Percentiles rank a stretch among this genome's conserved stretches.
Evolutionary conservation across 148 eudicot genomes (phyloP).

Genomic region (Persicaria maculosa): DNA sequence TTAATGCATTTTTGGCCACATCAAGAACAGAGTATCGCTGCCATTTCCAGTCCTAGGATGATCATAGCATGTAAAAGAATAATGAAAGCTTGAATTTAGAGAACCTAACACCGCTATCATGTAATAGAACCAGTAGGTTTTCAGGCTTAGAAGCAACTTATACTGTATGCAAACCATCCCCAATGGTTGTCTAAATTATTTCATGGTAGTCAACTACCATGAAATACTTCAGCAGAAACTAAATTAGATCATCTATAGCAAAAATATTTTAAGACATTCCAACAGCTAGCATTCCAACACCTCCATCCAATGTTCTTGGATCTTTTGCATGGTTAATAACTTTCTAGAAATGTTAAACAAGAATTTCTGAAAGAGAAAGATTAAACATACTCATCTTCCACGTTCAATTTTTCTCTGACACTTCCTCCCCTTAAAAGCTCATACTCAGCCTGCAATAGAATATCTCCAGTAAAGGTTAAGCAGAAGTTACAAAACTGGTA

Average conservation of each 20-base stretch:
- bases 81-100: background rate
- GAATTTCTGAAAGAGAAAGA: conserved; percentile 14
- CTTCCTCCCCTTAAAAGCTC: conserved; percentile 67
- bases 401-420: conserved; percentile 60
- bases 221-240: background rate
- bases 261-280: background rate
- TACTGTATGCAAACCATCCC: background rate
- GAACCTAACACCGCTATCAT: background rate
- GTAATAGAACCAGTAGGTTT: background rate
- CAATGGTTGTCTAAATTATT: background rate
- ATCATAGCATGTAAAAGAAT: background rate
- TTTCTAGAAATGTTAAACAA: background rate
- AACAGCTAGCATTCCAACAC: background rate
- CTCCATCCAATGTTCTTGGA: background rate
- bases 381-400: conserved; percentile 72
- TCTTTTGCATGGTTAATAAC: background rate
- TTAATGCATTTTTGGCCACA: no score
- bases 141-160: background rate
- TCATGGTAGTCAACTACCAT: background rate
- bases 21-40: conserved; percentile 5
- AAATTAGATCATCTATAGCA: background rate
- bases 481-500: background rate
- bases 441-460: conserved; percentile 54
- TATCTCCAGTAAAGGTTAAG: background rate
- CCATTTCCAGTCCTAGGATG: background rate